Base-by-base conservation (phyloP, 768 basidiomycete species). In the Cystofilobasidium capitatum region DNA sequence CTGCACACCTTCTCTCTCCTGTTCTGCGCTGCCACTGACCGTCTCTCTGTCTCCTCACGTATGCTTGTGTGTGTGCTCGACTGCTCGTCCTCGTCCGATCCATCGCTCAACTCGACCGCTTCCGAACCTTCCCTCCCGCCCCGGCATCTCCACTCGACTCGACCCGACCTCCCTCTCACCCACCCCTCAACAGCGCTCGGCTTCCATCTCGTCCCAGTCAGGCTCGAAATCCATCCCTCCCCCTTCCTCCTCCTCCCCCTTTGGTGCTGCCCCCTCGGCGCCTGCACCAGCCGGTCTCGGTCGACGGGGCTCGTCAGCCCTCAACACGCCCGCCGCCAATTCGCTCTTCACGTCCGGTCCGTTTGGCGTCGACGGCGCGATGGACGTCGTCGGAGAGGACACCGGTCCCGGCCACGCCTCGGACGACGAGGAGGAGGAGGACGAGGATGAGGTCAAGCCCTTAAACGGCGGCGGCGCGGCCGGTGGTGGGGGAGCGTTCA, bases 251-350 rank as follows among this genome's bases (percentile, higher is more conserved):
- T 54, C 39, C 29, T 10, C 39, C 64, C 59, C 17, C 59, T 3
- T 45, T 31, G 2, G 26, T 40, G 29, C 26, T 39, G 31, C 26
- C 60, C 44, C 33, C 66, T n/a, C 59, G 45, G 20, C 22, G n/a
- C n/a, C n/a, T n/a, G n/a, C n/a, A n/a, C n/a, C n/a, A n/a, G n/a
- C 40, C 33, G 47, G 55, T 55, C 64, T 45, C 16, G 60, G 51
- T 24, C 51, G 66, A 36, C 60, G 66, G 36, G 66, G 66, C 17
- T 68, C 59, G 40, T 40, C 66, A 55, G 66, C 66, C 33, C 55
- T 58, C 58, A 68, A 68, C 60, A 68, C 66, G n/a, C 40, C 66
- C 0, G 61, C 66, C n/a, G 66, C 66, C 40, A 68, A 68, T 61
- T 62, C 61, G 9, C 66, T 68, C 61, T 68, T 68, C 61, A 62